Evolutionary conservation across 805 yeast species (phyloP).

Genomic region (Saitoella complicata): DNA sequence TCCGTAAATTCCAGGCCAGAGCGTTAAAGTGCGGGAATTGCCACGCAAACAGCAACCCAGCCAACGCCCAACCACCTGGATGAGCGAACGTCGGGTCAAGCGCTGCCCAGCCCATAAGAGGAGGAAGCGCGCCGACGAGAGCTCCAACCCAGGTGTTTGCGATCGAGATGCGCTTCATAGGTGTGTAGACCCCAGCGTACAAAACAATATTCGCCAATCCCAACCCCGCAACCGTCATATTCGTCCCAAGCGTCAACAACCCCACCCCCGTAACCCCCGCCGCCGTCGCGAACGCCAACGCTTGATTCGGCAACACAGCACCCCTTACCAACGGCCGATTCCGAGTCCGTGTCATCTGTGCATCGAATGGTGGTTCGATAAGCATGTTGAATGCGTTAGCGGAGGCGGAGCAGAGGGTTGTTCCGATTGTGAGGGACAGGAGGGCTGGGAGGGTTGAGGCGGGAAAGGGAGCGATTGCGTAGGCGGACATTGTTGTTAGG

Average conservation of each 20-base stretch:
- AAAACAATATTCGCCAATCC: constrained; percentile 67
- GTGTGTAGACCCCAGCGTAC: constrained; percentile 83
- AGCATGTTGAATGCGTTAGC: constrained; percentile 98
- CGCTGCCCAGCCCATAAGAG: constrained; percentile 98
- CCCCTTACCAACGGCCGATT: constrained; percentile 86
- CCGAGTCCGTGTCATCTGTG: constrained; percentile 73
- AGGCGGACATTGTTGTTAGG: constrained; percentile 81
- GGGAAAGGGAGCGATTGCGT: constrained; percentile 62
- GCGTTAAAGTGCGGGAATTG: constrained; percentile 97
- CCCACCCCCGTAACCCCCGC: constrained; percentile 59
- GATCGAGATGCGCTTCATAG: constrained; percentile 70
- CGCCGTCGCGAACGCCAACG: constrained; percentile 60
- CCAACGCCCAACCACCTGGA: constrained; percentile 93
- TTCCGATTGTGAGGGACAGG: constrained; percentile 62
- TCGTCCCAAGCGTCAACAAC: constrained; percentile 63
- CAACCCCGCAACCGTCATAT: constrained; percentile 65
- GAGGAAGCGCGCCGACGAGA: constrained; percentile 96
- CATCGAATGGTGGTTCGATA: constrained; percentile 81
- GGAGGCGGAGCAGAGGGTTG: constrained; percentile 74
- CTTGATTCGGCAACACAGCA: constrained; percentile 53
- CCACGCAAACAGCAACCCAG: constrained; percentile 86
- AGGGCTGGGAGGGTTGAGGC: constrained; percentile 40
- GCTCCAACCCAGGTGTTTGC: constrained; percentile 98
- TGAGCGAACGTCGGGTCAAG: constrained; percentile 36
- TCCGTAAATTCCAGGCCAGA: constrained; percentile 69